A percentile compares a stretch with the other conserved stretches of the same genome.
Conservation (phyloP, 202 grass and related monocot genomes). For the Carex arenaria region DNA sequence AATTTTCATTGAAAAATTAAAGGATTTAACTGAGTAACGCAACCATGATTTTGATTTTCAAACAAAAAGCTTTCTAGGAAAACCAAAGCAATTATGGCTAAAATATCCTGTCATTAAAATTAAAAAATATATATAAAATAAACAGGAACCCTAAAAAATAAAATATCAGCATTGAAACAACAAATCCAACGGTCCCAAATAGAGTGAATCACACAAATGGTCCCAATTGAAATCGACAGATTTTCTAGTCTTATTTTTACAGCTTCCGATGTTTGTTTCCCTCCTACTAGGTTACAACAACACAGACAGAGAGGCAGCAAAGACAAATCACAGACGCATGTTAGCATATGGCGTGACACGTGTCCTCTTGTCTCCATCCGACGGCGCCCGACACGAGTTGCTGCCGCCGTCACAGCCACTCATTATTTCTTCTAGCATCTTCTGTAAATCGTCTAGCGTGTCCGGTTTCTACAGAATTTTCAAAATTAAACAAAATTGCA, state of each 20-base stretch:
- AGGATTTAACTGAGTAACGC: not conserved
- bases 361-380: conserved; percentile 38
- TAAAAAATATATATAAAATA: not conserved
- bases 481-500: not conserved
- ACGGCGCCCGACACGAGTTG: conserved; percentile 30
- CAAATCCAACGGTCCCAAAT: conserved; percentile 12
- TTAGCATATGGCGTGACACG: conserved; percentile 40
- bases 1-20: not conserved
- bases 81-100: not conserved
- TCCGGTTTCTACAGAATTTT: conserved; percentile 61
- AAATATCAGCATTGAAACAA: not conserved
- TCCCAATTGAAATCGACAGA: conserved; percentile 9
- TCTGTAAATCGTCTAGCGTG: conserved; percentile 83
- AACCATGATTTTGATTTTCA: not conserved
- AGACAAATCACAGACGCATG: conserved; percentile 33
- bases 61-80: not conserved
- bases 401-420: conserved; percentile 24
- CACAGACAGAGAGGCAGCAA: not conserved
- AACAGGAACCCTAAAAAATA: not conserved
- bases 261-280: not conserved
- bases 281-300: not conserved
- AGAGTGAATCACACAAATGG: conserved; percentile 2
- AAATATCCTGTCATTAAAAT: not conserved
- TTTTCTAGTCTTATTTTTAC: not conserved
- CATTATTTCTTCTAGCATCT: conserved; percentile 81